Evolutionary conservation across 2,329 filamentous ascomycete species (phyloP).

Genomic region (Dactylella cylindrospora): DNA sequence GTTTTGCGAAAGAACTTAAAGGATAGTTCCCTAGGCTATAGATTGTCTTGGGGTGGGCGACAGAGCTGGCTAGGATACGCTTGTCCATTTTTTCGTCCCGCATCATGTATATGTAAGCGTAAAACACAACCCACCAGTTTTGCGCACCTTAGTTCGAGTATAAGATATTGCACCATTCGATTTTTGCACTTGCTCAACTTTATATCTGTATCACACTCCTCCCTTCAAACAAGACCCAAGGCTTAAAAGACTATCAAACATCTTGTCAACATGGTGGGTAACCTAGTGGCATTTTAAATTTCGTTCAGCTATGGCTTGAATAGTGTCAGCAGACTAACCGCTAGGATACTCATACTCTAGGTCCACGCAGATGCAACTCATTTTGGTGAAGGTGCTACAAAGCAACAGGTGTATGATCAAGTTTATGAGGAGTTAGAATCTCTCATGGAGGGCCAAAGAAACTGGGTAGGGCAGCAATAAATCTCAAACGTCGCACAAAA

Average conservation of each 20-base stretch:
- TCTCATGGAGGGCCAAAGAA: slow-evolving; percentile 71
- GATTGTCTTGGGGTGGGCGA: not conserved
- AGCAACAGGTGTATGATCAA: slow-evolving; percentile 72
- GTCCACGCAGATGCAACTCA: slow-evolving; percentile 79
- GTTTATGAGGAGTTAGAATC: slow-evolving; percentile 70
- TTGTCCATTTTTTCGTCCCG: not conserved
- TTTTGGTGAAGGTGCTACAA: slow-evolving; percentile 67
- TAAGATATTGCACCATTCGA: slow-evolving; percentile 27
- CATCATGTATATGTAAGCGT: slow-evolving; percentile 13
- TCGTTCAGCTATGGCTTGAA: no score
- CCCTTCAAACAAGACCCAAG: slow-evolving; percentile 2
- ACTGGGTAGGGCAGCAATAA: slow-evolving; percentile 80
- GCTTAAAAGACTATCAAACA: no score
- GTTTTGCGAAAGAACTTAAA: no score
- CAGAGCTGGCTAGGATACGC: not conserved
- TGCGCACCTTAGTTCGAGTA: slow-evolving; percentile 2
- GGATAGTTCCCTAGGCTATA: no score
- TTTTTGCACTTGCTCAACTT: slow-evolving; percentile 4
- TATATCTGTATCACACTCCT: not conserved
- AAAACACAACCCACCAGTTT: slow-evolving; percentile 7
- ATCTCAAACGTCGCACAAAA: not conserved
- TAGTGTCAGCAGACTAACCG: no score
- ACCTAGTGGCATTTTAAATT: no score
- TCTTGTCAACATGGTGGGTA: slow-evolving; percentile 11
- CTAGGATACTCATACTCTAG: no score